Percentiles rank a stretch among this genome's conserved stretches.
Evolutionary conservation across 108 stramenopile genomes (phyloP).

Genomic region (Nitzschia palea): DNA sequence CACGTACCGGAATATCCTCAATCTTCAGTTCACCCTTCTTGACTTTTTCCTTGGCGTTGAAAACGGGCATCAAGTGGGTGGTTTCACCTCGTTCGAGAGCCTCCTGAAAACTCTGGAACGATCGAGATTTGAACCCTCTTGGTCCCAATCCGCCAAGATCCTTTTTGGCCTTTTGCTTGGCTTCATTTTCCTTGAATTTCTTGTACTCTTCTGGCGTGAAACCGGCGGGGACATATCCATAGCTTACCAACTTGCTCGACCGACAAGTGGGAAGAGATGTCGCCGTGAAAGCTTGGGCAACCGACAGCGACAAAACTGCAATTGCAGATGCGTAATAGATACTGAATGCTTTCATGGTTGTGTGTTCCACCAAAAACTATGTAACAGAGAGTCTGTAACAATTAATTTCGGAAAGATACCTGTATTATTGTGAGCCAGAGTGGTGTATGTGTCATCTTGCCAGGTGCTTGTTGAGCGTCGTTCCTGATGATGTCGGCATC

Average conservation of each 20-base stretch:
- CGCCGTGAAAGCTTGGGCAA: slow-evolving; percentile 14
- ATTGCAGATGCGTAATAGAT: no score
- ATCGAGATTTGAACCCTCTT: slow-evolving; percentile 72
- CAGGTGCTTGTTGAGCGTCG: no score
- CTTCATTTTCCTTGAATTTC: slow-evolving; percentile 68
- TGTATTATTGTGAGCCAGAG: no score
- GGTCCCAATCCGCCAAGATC: slow-evolving; percentile 69
- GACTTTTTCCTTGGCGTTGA: slow-evolving; percentile 62
- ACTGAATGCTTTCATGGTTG: no score
- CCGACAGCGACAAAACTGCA: no score
- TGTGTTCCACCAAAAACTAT: no score
- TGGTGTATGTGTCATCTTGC: no score
- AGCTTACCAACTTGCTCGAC: slow-evolving; percentile 15
- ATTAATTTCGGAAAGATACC: no score
- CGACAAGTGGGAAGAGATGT: not conserved
- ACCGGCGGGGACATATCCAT: slow-evolving; percentile 77
- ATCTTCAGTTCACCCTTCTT: slow-evolving; percentile 61
- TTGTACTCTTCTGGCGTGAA: slow-evolving; percentile 76
- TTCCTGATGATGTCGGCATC: no score
- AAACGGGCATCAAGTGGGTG: slow-evolving; percentile 67
- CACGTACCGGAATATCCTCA: slow-evolving; percentile 50
- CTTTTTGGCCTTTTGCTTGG: slow-evolving; percentile 45
- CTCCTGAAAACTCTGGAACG: slow-evolving; percentile 81
- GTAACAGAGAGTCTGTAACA: no score
- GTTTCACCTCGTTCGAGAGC: slow-evolving; percentile 77